Evolutionary conservation across 1,284 basidiomycete species (phyloP).

Genomic region (Tilletia setariae): DNA sequence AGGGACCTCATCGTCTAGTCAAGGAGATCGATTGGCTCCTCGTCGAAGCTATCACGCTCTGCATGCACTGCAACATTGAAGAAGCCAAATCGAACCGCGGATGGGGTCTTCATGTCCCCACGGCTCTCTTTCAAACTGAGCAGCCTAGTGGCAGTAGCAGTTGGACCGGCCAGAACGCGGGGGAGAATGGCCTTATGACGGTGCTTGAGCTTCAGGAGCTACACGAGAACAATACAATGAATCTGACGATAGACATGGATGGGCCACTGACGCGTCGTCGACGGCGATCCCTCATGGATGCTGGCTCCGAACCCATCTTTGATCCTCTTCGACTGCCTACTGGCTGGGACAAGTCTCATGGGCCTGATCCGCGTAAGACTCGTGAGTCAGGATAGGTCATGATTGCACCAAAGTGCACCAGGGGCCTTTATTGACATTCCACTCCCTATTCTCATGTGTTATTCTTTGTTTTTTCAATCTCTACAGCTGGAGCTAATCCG

Average conservation of each 20-base stretch:
- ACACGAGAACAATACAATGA: too few relatives aligned
- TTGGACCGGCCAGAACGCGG: neutral
- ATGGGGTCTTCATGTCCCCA: neutral
- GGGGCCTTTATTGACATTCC: neutral
- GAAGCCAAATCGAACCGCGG: neutral
- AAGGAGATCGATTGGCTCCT: constrained; percentile 1
- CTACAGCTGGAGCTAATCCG: neutral
- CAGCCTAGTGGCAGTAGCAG: neutral
- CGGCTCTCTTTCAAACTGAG: neutral
- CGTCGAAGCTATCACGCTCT: neutral
- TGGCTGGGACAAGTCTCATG: constrained; percentile 6
- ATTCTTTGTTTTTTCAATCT: neutral
- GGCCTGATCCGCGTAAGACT: neutral
- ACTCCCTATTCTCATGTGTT: neutral
- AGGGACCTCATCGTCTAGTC: neutral
- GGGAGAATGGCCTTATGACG: neutral
- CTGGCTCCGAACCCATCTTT: neutral
- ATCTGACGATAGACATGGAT: neutral
- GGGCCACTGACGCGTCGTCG: neutral
- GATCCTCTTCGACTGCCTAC: neutral
- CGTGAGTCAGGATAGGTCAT: neutral
- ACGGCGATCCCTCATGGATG: neutral
- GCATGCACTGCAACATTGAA: neutral
- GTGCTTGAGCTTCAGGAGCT: neutral
- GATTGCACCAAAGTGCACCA: neutral